Evolutionary conservation across 192 early-diverging fungal species (phyloP).

Genomic region (Linnemannia hyalina): DNA sequence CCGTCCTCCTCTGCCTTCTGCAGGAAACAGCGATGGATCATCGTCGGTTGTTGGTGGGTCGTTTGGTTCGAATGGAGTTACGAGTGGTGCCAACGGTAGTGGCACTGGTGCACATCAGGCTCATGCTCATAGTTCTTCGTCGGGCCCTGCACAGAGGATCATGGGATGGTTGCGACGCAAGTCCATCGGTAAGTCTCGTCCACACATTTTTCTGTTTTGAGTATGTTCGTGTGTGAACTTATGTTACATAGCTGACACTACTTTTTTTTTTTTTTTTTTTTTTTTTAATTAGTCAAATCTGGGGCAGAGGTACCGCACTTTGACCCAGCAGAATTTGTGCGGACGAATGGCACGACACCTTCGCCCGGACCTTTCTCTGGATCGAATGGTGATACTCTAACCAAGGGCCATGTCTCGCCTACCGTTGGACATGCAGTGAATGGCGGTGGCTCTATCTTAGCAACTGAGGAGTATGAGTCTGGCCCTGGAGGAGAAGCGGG

Average conservation of each 20-base stretch:
- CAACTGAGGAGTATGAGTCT: slow-evolving; percentile 17
- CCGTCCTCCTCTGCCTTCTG: slow-evolving; percentile 6
- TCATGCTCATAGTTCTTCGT: slow-evolving; percentile 9
- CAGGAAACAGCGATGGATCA: neutral
- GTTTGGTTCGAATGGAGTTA: neutral
- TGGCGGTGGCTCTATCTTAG: slow-evolving; percentile 19
- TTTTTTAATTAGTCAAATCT: slow-evolving; percentile 21
- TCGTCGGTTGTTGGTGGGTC: neutral
- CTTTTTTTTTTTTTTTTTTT: neutral
- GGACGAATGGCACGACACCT: neutral
- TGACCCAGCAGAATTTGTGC: slow-evolving; percentile 22
- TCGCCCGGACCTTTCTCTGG: neutral
- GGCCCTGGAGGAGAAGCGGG: neutral
- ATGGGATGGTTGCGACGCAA: slow-evolving; percentile 83
- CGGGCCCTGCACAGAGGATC: slow-evolving; percentile 73
- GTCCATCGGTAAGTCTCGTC: slow-evolving; percentile 55
- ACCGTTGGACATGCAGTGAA: neutral
- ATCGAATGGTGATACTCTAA: neutral
- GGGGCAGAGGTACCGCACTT: slow-evolving; percentile 19
- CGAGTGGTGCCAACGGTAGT: neutral
- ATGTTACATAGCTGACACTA: neutral
- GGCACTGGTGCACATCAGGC: neutral
- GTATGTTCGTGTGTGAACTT: neutral
- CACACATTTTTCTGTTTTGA: neutral
- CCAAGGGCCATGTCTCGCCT: neutral